Base-by-base conservation (phyloP, 192 early-diverging fungal genomes). In the Coemansia sp. region DNA sequence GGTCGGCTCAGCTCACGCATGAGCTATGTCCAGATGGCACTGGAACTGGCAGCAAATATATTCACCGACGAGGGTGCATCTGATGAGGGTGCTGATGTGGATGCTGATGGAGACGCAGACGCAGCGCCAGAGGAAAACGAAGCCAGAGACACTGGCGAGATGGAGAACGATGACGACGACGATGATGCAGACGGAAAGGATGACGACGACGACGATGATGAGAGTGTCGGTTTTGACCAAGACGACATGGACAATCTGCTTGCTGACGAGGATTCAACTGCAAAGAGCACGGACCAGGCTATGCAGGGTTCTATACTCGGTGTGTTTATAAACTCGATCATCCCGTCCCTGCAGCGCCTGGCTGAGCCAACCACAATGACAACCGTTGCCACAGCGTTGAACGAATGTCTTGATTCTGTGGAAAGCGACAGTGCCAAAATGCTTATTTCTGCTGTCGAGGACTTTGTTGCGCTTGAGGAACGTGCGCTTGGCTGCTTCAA, bases 11-110 rank as follows among this genome's bases (percentile, higher is more conserved):
- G 57, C 42, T 45, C 61, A 28, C 67, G 58, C 7, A 70, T 71
- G 34, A 59, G 60, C 50, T 72, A 79, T 54, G 64, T 74, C 13
- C 71, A 80, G 62, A 53, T 94, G 19, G 82, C 84, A 15, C 72
- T 97, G 27, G 95, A 97, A 68, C 59, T 97, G 27, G 79, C 94
- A 4, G 85, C 94, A 47, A 92, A 92, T 60, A 85, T 94, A 42
- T 93, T 88, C 62, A 84, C 86, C 6, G 87, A 91, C 56, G 88
- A 87, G 5, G 69, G 77, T 14, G 64, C 77, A 0, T 50, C 50
- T 2, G 71, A 70, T 9, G n/a, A n/a, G n/a, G n/a, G n/a, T n/a
- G n/a, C n/a, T n/a, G n/a, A n/a, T n/a, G n/a, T n/a, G n/a, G n/a
- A n/a, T n/a, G n/a, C n/a, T n/a, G n/a, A n/a, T n/a, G n/a, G n/a